Base-by-base conservation (phyloP, 2,329 filamentous ascomycete species). In the Monilinia vaccinii-corymbosi region DNA sequence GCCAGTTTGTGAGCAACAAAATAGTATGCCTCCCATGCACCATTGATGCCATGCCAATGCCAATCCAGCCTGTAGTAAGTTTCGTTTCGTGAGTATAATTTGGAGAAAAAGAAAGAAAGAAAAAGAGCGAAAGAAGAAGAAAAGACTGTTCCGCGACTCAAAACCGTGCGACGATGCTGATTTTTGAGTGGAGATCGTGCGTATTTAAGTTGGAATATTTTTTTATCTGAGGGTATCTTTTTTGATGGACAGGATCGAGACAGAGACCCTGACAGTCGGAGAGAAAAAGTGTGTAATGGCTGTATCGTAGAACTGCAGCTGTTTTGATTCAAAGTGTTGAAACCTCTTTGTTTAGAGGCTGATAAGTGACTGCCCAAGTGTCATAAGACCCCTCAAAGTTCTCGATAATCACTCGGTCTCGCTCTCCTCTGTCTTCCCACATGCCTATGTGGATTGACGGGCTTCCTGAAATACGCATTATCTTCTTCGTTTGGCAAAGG, bases 401-500 rank as follows among this genome's bases (percentile, higher is more conserved):
- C 90, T 65, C 89, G 83, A 73, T 94, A 97, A 75, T 99, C 94
- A 72, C 90, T 94, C 13, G 92, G 92, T 59, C 94, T 82, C 58
- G 89, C 84, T 68, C 90, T 81, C 65, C 87, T 84, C 68, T 91
- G 86, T 68, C 88, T 83, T 70, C 91, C 90, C 73, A 92, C 87
- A 71, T 94, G 89, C 55, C 94, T 84, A 71, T 96, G 89, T 2
- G 92, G 93, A 71, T 99, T 99, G 63, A 97, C 89, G 0, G 94
- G 94, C 73, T 96, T 93, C 61, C 94, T 84, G 73, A 97, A 95
- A 75, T 99, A 99, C 8, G 94, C 89, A 62, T 91, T 90, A 61
- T 96, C 91, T 60, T 95, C 90, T 64, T 84, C 84, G 61, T 81
- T 85, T 2, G 81, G 80, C 61, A 78, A 75, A 14, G 79, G 78